phyloP scores from a whole-genome alignment of 2,329 filamentous ascomycete genomes.

The Aureobasidium uvarum region DNA sequence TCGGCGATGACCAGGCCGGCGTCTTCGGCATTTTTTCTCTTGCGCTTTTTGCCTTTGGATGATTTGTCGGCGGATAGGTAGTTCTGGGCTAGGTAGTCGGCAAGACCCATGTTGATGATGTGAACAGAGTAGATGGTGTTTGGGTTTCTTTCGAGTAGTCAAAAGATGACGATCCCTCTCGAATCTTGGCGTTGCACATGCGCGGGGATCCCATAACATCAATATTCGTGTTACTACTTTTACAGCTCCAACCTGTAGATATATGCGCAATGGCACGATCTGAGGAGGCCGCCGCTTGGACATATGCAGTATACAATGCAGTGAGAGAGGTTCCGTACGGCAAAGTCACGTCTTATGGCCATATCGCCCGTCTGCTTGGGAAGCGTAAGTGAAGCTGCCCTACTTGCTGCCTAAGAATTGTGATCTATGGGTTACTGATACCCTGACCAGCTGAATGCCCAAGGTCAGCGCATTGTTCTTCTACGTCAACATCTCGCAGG shows the following conservation, averaged over 20 bases:
- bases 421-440: background rate
- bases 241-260: background rate
- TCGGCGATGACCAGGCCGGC: slow-evolving; percentile 49
- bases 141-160: background rate
- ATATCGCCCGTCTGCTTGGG: slow-evolving; percentile 70
- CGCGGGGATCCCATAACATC: background rate
- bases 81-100: slow-evolving; percentile 84
- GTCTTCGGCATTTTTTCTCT: slow-evolving; percentile 43
- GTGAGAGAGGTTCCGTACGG: slow-evolving; percentile 82
- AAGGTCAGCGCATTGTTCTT: slow-evolving; percentile 38
- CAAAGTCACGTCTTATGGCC: slow-evolving; percentile 83
- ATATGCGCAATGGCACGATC: slow-evolving; percentile 62
- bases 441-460: slow-evolving; percentile 47
- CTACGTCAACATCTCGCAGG: background rate
- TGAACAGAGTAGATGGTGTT: background rate
- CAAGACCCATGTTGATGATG: slow-evolving; percentile 58
- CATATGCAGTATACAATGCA: slow-evolving; percentile 73
- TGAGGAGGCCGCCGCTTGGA: slow-evolving; percentile 73
- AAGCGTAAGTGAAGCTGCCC: slow-evolving; percentile 58
- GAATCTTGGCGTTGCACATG: slow-evolving; percentile 18
- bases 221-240: background rate
- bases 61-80: slow-evolving; percentile 70
- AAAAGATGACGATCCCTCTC: background rate
- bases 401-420: background rate
- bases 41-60: slow-evolving; percentile 54